Conservation (phyloP, 176 grass and related monocot genomes). For the Carex pumila region DNA sequence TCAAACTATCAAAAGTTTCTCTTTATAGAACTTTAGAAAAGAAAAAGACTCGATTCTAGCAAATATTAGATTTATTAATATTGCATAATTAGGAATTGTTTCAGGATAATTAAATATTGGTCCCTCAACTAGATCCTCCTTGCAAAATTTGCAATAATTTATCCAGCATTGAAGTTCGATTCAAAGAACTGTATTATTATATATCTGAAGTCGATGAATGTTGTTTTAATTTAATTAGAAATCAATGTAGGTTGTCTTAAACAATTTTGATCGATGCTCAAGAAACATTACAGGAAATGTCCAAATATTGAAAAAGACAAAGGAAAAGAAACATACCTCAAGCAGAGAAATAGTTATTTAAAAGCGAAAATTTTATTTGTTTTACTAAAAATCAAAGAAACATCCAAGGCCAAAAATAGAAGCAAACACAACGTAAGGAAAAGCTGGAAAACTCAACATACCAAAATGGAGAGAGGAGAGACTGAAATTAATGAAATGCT, state of each 20-base stretch:
- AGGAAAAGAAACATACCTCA: neutral
- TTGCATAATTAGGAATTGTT: neutral
- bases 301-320: neutral
- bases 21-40: neutral
- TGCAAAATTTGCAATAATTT: neutral
- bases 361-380: neutral
- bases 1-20: neutral
- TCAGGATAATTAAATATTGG: neutral
- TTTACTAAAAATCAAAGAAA: neutral
- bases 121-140: neutral
- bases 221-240: neutral
- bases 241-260: neutral
- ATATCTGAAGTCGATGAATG: neutral
- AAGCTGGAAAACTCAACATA: neutral
- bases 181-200: neutral
- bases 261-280: neutral
- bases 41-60: neutral
- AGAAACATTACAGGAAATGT: neutral
- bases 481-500: neutral
- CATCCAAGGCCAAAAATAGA: constrained; percentile 1
- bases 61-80: neutral
- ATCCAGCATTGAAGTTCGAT: neutral
- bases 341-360: neutral
- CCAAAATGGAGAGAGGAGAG: neutral
- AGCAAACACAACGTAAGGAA: neutral